Base-by-base conservation (phyloP, 768 basidiomycete species). In the Kwoniella sp. region DNA sequence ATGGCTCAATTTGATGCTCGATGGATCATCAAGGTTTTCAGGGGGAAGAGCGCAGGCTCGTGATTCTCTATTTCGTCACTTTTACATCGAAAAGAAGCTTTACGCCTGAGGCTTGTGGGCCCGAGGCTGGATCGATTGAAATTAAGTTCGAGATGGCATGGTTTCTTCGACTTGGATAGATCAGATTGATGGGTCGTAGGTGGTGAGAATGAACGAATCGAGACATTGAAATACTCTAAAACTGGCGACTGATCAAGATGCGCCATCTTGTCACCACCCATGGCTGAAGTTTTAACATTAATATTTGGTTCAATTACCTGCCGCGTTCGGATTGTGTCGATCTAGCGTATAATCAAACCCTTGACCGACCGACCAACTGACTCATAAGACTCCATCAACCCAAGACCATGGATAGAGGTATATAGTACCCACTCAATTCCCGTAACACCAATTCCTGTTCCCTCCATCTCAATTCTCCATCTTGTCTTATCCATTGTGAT, bases 401-500 rank as follows among this genome's bases (percentile, higher is more conserved):
- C n/a, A n/a, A n/a, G n/a, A 9, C 40, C 40, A 44, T 9, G 40
- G 40, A 15, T 44, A 9, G 40, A 44, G 40, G 40, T 44, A 44
- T 44, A 44, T 44, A 44, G 40, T 55, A 37, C 21, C 15, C 30
- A 36, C 40, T 48, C 40, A 37, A 24, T 6, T 26, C 37, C 30
- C 36, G 36, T n/a, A n/a, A 30, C n/a, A 13, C 36, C 37, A 30
- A 54, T 22, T 44, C 55, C 40, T n/a, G 7, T 52, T 30, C 49
- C n/a, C 51, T 21, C 51, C 37, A 15, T 21, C 19, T 59, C 30
- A 25, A 30, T 52, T 19, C 40, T 46, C 52, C 36, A 55, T 44
- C 48, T 56, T 61, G 51, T 61, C 47, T 60, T 51, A 54, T 60
- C 59, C 59, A 60, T 61, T 59, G 58, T 51, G 48, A 49, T 49